Evolutionary conservation across 169 alveolate genomes (phyloP).

Genomic region (Eimeria praecox): DNA sequence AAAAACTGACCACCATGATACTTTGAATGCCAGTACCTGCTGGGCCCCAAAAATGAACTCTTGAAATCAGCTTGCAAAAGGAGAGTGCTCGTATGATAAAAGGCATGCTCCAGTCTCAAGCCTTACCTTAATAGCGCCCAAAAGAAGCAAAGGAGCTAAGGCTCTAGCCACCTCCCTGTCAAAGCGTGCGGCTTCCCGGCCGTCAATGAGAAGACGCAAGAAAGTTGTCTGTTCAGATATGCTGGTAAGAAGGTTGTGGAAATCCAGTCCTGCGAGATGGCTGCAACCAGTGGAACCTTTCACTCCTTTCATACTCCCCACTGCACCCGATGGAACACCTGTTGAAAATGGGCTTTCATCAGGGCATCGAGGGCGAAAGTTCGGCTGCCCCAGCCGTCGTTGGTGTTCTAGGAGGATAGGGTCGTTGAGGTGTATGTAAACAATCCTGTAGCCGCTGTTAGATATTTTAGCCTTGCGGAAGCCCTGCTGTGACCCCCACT

Average conservation of each 20-base stretch:
- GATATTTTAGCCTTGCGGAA: slow-evolving; percentile 50
- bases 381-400: slow-evolving; percentile 53
- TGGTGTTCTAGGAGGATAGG: slow-evolving; percentile 64
- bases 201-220: slow-evolving; percentile 69
- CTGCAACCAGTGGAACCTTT: slow-evolving; percentile 21
- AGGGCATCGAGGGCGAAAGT: neutral
- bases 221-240: slow-evolving; percentile 73
- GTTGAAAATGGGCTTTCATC: neutral
- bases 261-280: slow-evolving; percentile 54
- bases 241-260: slow-evolving; percentile 50
- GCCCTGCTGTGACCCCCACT: slow-evolving; percentile 57
- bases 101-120: neutral
- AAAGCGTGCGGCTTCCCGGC: slow-evolving; percentile 66
- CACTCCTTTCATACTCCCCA: neutral
- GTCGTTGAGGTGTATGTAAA: slow-evolving; percentile 63
- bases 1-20: neutral
- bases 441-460: slow-evolving; percentile 68
- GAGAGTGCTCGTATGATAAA: neutral
- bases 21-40: neutral
- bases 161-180: slow-evolving; percentile 71
- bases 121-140: slow-evolving; percentile 62
- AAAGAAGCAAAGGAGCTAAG: slow-evolving; percentile 39
- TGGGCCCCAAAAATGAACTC: neutral
- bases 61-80: too few relatives aligned
- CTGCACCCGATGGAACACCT: neutral